Conservation (phyloP, 768 basidiomycete species). For the Lentinula guzmanii region DNA sequence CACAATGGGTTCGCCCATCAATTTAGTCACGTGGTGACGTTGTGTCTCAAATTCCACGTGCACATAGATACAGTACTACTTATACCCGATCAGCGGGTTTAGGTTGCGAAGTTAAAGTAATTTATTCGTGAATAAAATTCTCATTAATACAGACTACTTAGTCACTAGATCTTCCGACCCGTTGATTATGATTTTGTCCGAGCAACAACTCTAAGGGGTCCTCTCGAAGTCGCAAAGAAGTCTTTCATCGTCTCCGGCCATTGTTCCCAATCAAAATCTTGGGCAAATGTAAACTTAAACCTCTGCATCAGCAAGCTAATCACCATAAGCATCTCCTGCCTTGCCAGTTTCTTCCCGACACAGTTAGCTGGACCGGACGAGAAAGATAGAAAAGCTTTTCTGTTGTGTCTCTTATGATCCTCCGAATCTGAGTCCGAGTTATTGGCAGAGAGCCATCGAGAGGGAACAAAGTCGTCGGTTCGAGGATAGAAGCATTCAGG, state of each 20-base stretch:
- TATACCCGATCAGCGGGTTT: too few relatives aligned
- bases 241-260: slow-evolving; percentile 6
- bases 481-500: slow-evolving; percentile 31
- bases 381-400: slow-evolving; percentile 31
- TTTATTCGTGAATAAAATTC: too few relatives aligned
- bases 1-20: too few relatives aligned
- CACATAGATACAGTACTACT: too few relatives aligned
- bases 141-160: too few relatives aligned
- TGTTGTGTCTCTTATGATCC: slow-evolving; percentile 14
- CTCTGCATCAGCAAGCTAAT: slow-evolving; percentile 28
- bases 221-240: slow-evolving; percentile 1
- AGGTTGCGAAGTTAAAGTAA: too few relatives aligned
- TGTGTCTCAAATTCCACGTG: too few relatives aligned
- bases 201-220: not conserved
- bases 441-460: slow-evolving; percentile 29
- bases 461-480: slow-evolving; percentile 32
- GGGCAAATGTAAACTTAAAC: slow-evolving; percentile 28
- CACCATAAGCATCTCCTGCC: slow-evolving; percentile 33
- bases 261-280: slow-evolving; percentile 5
- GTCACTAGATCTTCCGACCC: too few relatives aligned
- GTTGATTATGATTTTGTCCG: not conserved
- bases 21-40: too few relatives aligned
- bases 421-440: not conserved
- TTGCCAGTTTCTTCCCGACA: slow-evolving; percentile 29
- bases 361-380: slow-evolving; percentile 37